Conservation (phyloP, 192 early-diverging fungal species). For the Mortierella claussenii region DNA sequence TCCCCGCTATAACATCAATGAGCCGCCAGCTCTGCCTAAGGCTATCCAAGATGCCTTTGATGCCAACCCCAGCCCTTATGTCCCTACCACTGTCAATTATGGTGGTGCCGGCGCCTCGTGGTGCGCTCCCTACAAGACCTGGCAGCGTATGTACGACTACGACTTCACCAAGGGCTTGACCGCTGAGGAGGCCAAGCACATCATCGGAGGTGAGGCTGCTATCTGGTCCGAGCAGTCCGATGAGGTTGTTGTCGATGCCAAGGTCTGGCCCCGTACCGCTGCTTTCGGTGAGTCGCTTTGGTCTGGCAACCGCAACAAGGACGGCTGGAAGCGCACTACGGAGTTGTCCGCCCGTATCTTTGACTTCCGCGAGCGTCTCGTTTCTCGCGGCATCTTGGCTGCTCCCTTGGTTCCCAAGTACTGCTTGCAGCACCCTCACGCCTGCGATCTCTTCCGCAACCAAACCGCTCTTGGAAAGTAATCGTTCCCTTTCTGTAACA, state of each 20-base stretch:
- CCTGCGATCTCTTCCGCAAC: conserved; percentile 47
- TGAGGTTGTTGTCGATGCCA: conserved; percentile 62
- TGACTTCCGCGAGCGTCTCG: conserved; percentile 74
- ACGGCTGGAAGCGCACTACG: conserved; percentile 42
- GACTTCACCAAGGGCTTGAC: conserved; percentile 70
- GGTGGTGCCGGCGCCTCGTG: conserved; percentile 66
- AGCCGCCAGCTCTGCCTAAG: conserved; percentile 33
- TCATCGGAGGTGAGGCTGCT: conserved; percentile 76
- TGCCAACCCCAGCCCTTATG: conserved; percentile 28
- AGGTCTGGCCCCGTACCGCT: conserved; percentile 77
- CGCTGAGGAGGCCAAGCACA: conserved; percentile 60
- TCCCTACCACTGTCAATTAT: conserved; percentile 50
- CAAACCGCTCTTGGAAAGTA: conserved; percentile 47
- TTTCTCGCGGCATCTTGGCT: conserved; percentile 71
- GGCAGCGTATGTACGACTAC: conserved; percentile 79
- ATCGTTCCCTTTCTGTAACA: background rate
- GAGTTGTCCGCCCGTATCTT: conserved; percentile 62
- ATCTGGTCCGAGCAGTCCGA: conserved; percentile 80
- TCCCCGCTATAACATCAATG: conserved; percentile 56
- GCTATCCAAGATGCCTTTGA: conserved; percentile 44
- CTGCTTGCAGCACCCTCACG: conserved; percentile 51
- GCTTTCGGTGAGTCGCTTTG: conserved; percentile 76
- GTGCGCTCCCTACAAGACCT: conserved; percentile 81
- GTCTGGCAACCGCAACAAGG: conserved; percentile 69
- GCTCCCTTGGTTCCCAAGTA: conserved; percentile 67